Base-by-base conservation (phyloP, 1,284 basidiomycete species). In the Rhodotorula sp. region DNA sequence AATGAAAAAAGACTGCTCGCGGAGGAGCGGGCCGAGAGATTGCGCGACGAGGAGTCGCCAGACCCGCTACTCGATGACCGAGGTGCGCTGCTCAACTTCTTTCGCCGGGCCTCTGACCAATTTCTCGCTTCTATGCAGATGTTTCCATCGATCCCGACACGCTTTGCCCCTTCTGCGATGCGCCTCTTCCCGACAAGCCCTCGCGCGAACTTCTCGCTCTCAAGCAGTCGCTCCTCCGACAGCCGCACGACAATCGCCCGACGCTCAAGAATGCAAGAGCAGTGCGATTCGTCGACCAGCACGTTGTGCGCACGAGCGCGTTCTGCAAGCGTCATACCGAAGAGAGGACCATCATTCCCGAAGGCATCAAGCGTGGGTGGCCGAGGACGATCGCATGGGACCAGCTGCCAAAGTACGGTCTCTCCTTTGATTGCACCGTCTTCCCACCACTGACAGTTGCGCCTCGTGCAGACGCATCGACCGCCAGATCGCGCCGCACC, bases 111-210 rank as follows among this genome's bases (percentile, higher is more conserved):
- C 3, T 10, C 2, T 42, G 21, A n/a, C 3, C 2, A 13, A 27
- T 41, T 23, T 8, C 17, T 19, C 19, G 1, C 23, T 7, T 3
- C 23, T n/a, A 12, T n/a, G 44, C 57, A 74, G 70, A 63, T 12
- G 63, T 34, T 10, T 27, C 45, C 21, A 23, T 63, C 60, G 72
- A 75, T 55, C 57, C 67, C 4, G 54, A 55, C 7, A 66, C 66
- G 12, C 75, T 76, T 12, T 78, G 78, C 57, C 78, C 78, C 3
- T 78, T 78, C 67, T 78, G 78, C 68, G 68, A 72, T 56, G 49
- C n/a, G 7, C 21, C 46, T 0, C 52, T 78, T 2, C 78, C 78
- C 10, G 13, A 46, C 16, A 10, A 55, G 2, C 78, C 75, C 0
- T 67, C 74, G 4, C 27, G 45, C 3, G 64, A 64, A 7, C 74